Evolutionary conservation across 176 grass and related monocot species (phyloP).

Genomic region (bread wheat (Triticum aestivum)): DNA sequence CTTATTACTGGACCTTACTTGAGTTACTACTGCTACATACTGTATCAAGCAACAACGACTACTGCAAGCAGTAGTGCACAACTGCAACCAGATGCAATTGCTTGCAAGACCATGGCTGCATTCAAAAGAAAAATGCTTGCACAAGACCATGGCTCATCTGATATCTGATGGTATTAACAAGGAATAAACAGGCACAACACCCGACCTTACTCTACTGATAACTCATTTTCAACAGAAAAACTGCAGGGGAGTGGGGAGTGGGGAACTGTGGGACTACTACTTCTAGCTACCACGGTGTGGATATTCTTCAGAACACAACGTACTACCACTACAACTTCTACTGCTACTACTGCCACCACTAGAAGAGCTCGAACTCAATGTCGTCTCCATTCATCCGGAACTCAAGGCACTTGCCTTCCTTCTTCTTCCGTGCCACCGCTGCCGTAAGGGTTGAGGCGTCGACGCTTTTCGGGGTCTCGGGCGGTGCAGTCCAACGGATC

Average conservation of each 20-base stretch:
- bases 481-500: slow-evolving; percentile 76
- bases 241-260: slow-evolving; percentile 22
- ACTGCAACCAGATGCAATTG: not conserved
- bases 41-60: not conserved
- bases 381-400: slow-evolving; percentile 79
- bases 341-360: slow-evolving; percentile 23
- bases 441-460: slow-evolving; percentile 30
- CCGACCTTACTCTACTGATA: slow-evolving; percentile 16
- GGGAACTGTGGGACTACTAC: slow-evolving; percentile 32
- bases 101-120: not conserved
- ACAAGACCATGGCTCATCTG: slow-evolving; percentile 16
- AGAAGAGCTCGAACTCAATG: slow-evolving; percentile 90
- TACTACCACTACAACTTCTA: slow-evolving; percentile 34
- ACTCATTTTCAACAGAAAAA: slow-evolving; percentile 42
- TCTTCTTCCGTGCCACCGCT: slow-evolving; percentile 57
- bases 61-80: not conserved
- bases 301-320: slow-evolving; percentile 37
- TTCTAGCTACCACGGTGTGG: slow-evolving; percentile 35
- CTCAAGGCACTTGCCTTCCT: slow-evolving; percentile 80
- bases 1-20: not conserved
- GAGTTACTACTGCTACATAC: too few relatives aligned
- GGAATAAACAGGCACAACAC: slow-evolving; percentile 48
- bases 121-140: not conserved
- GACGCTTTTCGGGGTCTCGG: slow-evolving; percentile 56
- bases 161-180: slow-evolving; percentile 81